A percentile compares a stretch with the other conserved stretches of the same genome.
Conservation (phyloP, 176 grass and related monocot species). For the Juncus inflexus region DNA sequence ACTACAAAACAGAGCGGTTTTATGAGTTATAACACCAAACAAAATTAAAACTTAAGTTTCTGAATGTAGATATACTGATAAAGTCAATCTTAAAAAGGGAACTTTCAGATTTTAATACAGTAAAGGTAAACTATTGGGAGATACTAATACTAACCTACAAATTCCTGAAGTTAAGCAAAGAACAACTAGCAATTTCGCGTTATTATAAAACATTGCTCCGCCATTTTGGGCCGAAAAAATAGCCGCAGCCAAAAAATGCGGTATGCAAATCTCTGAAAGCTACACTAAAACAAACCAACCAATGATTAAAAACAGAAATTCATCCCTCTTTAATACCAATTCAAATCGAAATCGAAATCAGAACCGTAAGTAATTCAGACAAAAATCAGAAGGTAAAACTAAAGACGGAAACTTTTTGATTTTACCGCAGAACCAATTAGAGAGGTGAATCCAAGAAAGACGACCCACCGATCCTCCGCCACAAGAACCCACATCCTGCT, state of each 20-base stretch:
- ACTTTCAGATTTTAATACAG: too few species aligned
- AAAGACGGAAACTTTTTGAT: not conserved
- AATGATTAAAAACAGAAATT: slow-evolving; percentile 1
- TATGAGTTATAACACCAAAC: slow-evolving; percentile 9
- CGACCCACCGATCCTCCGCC: slow-evolving; percentile 52
- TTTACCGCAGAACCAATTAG: slow-evolving; percentile 77
- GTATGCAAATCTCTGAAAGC: slow-evolving; percentile 89
- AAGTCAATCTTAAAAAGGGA: too few species aligned
- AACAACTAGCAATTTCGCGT: slow-evolving; percentile 71
- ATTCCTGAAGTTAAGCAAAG: slow-evolving; percentile 87
- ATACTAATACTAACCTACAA: slow-evolving; percentile 56
- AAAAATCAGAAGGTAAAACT: not conserved
- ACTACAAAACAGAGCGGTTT: slow-evolving; percentile 51
- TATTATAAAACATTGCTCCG: slow-evolving; percentile 62
- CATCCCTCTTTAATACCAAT: slow-evolving; percentile 5
- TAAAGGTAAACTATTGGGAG: not conserved
- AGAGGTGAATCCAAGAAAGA: slow-evolving; percentile 67
- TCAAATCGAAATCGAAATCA: not conserved
- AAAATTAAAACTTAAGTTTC: slow-evolving; percentile 9
- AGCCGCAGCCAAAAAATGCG: slow-evolving; percentile 83
- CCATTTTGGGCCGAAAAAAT: slow-evolving; percentile 91
- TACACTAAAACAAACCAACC: slow-evolving; percentile 32
- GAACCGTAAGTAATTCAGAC: not conserved
- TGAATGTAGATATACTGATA: not conserved
- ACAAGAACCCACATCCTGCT: slow-evolving; percentile 82